These are phyloP conservation scores for Isoetes taiwanensis DNA, from an alignment of 75 land plant genomes.

Conservation along the genomic window DNA sequence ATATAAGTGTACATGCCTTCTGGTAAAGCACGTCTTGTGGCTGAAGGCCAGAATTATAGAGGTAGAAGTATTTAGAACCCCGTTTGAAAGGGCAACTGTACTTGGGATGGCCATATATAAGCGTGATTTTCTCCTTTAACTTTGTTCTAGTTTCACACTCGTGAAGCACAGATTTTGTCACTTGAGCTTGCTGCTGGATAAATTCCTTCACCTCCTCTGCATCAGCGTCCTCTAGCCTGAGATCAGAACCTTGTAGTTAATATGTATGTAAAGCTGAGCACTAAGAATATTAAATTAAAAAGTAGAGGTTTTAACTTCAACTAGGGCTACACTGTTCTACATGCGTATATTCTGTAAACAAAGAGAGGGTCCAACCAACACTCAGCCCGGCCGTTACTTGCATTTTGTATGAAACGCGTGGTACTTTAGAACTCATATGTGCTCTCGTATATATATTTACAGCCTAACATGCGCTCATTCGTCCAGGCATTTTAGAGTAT, in stretches of 20 bases:
- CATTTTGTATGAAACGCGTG: too few species aligned
- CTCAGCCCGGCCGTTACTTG: too few species aligned
- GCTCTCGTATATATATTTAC: too few species aligned
- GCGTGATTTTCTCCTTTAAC: neutral
- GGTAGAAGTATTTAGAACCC: neutral
- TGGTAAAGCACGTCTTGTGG: neutral
- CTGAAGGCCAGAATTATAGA: neutral
- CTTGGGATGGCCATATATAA: neutral
- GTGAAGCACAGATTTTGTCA: neutral
- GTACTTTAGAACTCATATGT: too few species aligned
- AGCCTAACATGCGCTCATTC: too few species aligned
- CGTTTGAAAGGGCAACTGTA: neutral
- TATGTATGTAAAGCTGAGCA: neutral
- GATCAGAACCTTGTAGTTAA: neutral
- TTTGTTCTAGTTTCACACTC: neutral
- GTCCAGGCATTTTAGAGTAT: too few species aligned
- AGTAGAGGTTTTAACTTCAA: too few species aligned
- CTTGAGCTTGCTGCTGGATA: neutral
- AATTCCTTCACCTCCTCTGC: slow-evolving; percentile 1
- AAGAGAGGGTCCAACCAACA: too few species aligned
- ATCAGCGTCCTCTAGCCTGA: slow-evolving; percentile 1
- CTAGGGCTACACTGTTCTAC: too few species aligned
- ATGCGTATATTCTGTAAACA: too few species aligned
- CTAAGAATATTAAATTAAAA: too few species aligned
- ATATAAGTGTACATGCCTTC: neutral